phyloP scores from a whole-genome alignment of 306 rosid genomes.

The Vigna mungo region DNA sequence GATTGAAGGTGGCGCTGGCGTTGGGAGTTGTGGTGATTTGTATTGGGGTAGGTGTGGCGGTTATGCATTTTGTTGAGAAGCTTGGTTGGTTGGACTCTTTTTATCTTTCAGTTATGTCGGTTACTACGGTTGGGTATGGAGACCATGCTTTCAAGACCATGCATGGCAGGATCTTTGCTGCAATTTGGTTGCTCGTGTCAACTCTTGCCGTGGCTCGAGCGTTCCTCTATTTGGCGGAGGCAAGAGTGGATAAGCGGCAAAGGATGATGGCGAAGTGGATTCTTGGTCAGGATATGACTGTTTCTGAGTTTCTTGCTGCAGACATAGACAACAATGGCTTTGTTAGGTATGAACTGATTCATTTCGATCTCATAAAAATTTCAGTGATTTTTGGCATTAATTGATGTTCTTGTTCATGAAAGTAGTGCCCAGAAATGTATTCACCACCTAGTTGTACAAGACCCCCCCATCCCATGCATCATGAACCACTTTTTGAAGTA shows the following conservation, averaged over 20 bases:
- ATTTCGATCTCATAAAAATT: constrained; percentile 5
- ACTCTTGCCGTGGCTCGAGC: constrained; percentile 96
- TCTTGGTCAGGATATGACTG: constrained; percentile 96
- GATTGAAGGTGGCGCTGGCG: constrained; percentile 96
- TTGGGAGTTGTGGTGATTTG: constrained; percentile 90
- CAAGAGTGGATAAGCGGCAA: constrained; percentile 95
- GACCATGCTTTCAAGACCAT: constrained; percentile 78
- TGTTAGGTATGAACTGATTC: constrained; percentile 71
- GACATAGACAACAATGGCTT: constrained; percentile 93
- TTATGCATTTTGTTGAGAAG: constrained; percentile 87
- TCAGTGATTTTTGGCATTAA: background rate
- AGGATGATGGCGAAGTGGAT: constrained; percentile 96
- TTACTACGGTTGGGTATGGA: constrained; percentile 94
- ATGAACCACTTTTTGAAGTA: background rate
- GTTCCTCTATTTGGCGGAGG: constrained; percentile 91
- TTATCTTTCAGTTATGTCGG: constrained; percentile 97
- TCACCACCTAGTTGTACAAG: background rate
- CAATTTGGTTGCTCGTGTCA: constrained; percentile 92
- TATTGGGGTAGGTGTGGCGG: constrained; percentile 76
- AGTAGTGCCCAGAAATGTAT: constrained; percentile 4
- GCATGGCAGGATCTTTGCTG: constrained; percentile 87
- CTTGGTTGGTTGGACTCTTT: constrained; percentile 93
- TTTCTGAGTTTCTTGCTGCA: constrained; percentile 93
- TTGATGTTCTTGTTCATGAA: constrained; percentile 13
- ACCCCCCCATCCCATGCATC: background rate